These are phyloP conservation scores for Arthroderma uncinatum DNA, from an alignment of 2,329 filamentous ascomycete species.

Conservation along the genomic window DNA sequence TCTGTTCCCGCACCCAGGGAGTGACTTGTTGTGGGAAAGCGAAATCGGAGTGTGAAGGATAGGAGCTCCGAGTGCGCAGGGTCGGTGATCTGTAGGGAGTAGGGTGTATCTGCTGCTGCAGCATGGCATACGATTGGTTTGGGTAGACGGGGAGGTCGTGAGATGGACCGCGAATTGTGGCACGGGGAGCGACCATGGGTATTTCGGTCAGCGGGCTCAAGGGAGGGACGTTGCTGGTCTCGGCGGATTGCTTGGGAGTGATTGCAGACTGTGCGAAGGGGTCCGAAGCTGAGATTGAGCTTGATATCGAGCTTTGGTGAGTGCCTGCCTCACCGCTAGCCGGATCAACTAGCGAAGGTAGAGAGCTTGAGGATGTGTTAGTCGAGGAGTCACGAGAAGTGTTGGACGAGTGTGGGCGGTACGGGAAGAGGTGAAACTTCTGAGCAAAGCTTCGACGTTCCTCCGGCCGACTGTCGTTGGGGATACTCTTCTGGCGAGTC, in stretches of 20 bases:
- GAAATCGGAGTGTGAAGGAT: slow-evolving; percentile 28
- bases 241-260: slow-evolving; percentile 6
- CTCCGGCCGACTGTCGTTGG: slow-evolving; percentile 12
- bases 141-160: slow-evolving; percentile 37
- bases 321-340: slow-evolving; percentile 18
- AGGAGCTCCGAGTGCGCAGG: slow-evolving; percentile 35
- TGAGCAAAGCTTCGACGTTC: slow-evolving; percentile 14
- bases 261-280: not conserved
- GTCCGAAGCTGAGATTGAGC: slow-evolving; percentile 1
- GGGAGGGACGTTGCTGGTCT: slow-evolving; percentile 10
- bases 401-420: slow-evolving; percentile 24
- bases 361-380: slow-evolving; percentile 34
- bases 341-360: slow-evolving; percentile 20
- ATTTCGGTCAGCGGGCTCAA: slow-evolving; percentile 15
- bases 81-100: slow-evolving; percentile 29
- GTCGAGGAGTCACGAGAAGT: slow-evolving; percentile 28
- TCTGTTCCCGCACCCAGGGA: slow-evolving; percentile 19
- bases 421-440: slow-evolving; percentile 13
- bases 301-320: slow-evolving; percentile 4
- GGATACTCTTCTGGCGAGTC: slow-evolving; percentile 12
- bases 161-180: slow-evolving; percentile 14
- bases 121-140: slow-evolving; percentile 38
- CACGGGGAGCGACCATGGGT: slow-evolving; percentile 11
- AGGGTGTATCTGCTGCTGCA: slow-evolving; percentile 35
- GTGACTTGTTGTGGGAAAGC: slow-evolving; percentile 20